Base-by-base conservation (phyloP, 139 green algal species). In the Pseudopediastrum boryanum region DNA sequence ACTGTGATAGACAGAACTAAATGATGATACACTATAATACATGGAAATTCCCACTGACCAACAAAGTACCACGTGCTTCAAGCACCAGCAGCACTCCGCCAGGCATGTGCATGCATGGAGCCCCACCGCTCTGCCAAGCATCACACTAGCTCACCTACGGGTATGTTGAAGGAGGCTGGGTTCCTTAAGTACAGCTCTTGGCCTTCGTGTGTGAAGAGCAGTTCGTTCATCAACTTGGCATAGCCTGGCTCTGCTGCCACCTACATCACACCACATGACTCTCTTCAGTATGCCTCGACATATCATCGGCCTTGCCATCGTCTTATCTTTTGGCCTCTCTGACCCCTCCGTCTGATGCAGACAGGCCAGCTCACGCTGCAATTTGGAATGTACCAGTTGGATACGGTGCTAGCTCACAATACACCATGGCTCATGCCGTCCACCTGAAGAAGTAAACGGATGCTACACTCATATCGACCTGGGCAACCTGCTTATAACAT, bases 161-260 rank as follows among this genome's bases (percentile, higher is more conserved):
- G 43, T 13, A 89, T 78, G 75, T 89, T 89, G 75, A 89, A 85
- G 21, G 76, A 59, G 0, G 69, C 81, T 13, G 85, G 85, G 70
- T 75, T 85, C 27, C 85, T 52, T 36, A 87, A 70, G 74, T 84
- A 87, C 13, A 89, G 50, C 78, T 87, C 85, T 59, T 70, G 81
- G 42, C 73, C 72, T 9, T 79, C 56, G 8, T 19, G 31, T 39
- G 35, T 62, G 56, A 59, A 38, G 42, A 77, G 67, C 43, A 82
- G 75, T 2, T 71, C 66, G 10, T 29, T 54, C 67, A 85, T 80
- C 16, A 85, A 58, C 36, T 59, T 43, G 6, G 44, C 35, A 43
- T 80, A 85, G 41, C n/a, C 38, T 33, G 73, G 67, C 54, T 89
- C 74, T 8, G 85, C 76, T 31, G 81, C 81, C 25, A 89, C 81